phyloP scores from a whole-genome alignment of 2,329 filamentous ascomycete genomes.

The Colletotrichum euphorbiae region DNA sequence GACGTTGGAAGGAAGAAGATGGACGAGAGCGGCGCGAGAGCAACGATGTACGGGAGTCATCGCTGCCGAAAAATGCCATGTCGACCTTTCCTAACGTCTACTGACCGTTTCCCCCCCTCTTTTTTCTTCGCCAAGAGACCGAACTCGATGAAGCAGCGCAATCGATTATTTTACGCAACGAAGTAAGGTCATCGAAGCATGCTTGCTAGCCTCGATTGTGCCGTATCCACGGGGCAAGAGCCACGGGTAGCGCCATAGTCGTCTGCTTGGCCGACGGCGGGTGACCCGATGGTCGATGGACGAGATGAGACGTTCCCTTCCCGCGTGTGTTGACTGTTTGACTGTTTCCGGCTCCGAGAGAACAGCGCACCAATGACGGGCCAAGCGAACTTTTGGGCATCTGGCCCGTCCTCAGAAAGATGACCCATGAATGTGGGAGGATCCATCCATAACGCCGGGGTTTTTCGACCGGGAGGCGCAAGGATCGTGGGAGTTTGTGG shows the following conservation, averaged over 20 bases:
- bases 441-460: not conserved
- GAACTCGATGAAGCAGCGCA: not conserved
- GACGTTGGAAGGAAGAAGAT: not conserved
- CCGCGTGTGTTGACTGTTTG: not conserved
- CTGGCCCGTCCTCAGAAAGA: too few relatives aligned
- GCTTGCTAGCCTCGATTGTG: slow-evolving; percentile 3
- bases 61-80: slow-evolving; percentile 4
- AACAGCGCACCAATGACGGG: slow-evolving; percentile 16
- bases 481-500: slow-evolving; percentile 2
- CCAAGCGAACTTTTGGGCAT: not conserved
- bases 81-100: not conserved
- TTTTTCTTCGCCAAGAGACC: not conserved
- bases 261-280: not conserved
- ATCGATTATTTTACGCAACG: slow-evolving; percentile 10
- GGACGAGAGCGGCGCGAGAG: not conserved
- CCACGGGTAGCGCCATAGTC: not conserved
- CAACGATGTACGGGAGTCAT: not conserved
- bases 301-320: not conserved
- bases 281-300: not conserved
- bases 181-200: not conserved
- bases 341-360: not conserved
- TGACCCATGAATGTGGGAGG: not conserved
- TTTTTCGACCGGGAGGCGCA: too few relatives aligned
- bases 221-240: slow-evolving; percentile 16
- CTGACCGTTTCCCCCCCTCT: not conserved